Conservation (phyloP, 345 rosid species). For the Limnanthes douglasii region DNA sequence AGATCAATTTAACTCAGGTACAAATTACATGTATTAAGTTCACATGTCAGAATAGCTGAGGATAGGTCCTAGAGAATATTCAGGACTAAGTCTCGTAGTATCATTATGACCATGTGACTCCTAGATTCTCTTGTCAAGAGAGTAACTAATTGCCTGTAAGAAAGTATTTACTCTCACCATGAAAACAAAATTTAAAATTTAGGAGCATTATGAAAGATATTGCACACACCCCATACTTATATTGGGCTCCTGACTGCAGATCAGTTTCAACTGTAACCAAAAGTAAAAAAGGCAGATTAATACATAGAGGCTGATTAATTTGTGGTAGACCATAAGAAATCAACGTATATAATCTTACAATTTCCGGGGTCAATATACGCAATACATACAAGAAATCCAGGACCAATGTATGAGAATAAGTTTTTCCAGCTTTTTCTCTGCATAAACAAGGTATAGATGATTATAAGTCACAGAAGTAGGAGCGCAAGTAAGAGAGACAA, state of each 20-base stretch:
- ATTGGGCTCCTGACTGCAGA: slow-evolving; percentile 82
- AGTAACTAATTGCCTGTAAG: too few species aligned
- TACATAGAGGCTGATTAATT: not conserved
- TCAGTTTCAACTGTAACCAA: slow-evolving; percentile 80
- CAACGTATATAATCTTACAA: slow-evolving; percentile 28
- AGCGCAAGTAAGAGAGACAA: too few species aligned
- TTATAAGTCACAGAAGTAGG: too few species aligned
- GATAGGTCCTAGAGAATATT: too few species aligned
- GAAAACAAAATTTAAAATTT: not conserved
- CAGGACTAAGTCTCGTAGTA: too few species aligned
- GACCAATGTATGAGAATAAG: slow-evolving; percentile 79
- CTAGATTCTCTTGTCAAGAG: too few species aligned
- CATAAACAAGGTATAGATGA: too few species aligned
- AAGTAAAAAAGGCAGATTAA: slow-evolving; percentile 7
- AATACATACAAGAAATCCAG: slow-evolving; percentile 90
- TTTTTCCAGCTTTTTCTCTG: slow-evolving; percentile 94
- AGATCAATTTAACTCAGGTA: too few species aligned
- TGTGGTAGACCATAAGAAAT: not conserved
- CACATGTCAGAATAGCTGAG: too few species aligned
- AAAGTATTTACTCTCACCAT: too few species aligned
- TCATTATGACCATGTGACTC: too few species aligned
- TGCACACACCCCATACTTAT: slow-evolving; percentile 56
- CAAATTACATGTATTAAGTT: too few species aligned
- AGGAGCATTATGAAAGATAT: not conserved
- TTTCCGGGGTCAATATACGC: slow-evolving; percentile 99